phyloP scores from a whole-genome alignment of 495 filamentous ascomycete species.

The Daldinia loculata region DNA sequence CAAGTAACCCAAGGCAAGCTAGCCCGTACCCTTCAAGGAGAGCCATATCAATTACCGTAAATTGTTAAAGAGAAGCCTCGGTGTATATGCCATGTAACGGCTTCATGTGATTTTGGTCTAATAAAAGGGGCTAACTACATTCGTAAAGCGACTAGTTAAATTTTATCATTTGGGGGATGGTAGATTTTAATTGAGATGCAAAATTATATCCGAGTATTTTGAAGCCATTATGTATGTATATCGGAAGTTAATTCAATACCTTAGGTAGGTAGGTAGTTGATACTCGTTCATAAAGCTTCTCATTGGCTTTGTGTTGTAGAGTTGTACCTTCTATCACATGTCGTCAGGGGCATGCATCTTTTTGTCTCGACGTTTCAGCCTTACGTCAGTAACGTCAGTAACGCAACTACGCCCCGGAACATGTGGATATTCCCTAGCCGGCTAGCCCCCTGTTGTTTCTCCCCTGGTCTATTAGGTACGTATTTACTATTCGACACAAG shows the following conservation, averaged over 20 bases:
- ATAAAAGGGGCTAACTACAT: neutral
- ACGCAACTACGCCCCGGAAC: neutral
- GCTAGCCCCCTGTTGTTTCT: neutral
- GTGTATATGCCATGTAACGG: neutral
- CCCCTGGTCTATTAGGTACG: slow-evolving; percentile 1
- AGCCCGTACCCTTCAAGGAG: slow-evolving; percentile 31
- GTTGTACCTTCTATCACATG: slow-evolving; percentile 10
- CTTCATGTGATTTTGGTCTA: neutral
- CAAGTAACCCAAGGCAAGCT: slow-evolving; percentile 16
- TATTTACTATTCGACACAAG: neutral
- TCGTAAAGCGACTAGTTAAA: neutral
- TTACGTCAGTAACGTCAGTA: slow-evolving; percentile 21
- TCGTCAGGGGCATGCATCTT: slow-evolving; percentile 2
- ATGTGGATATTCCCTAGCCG: neutral
- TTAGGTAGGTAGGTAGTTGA: no score
- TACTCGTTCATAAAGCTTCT: neutral
- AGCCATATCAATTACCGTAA: slow-evolving; percentile 20
- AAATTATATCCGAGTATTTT: neutral
- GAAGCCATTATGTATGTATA: neutral
- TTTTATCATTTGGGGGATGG: neutral
- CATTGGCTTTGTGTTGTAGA: neutral
- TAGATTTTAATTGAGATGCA: neutral
- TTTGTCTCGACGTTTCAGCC: slow-evolving; percentile 32
- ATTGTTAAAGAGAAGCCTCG: neutral
- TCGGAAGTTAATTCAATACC: neutral